Percentiles rank a stretch among this genome's conserved stretches.
Conservation (phyloP, 345 rosid genomes). For the Heritiera littoralis region DNA sequence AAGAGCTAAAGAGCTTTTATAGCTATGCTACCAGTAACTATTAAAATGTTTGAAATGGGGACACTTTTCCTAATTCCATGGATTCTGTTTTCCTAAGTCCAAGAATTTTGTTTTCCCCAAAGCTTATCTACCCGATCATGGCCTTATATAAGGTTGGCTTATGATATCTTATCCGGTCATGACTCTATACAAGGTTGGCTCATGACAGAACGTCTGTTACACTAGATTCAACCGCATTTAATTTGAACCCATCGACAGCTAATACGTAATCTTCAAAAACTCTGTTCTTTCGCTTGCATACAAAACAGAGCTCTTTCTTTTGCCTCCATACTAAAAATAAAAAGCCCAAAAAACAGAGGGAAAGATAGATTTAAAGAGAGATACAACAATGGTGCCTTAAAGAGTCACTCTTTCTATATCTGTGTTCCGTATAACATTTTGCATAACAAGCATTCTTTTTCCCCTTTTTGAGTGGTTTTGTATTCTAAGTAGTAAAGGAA, state of each 20-base stretch:
- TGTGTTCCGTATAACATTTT: not conserved
- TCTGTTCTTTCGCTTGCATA: not conserved
- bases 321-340: not conserved
- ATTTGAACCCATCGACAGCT: slow-evolving; percentile 28
- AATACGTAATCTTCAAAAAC: slow-evolving; percentile 9
- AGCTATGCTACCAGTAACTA: too few relatives aligned
- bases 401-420: slow-evolving; percentile 5
- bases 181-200: too few relatives aligned
- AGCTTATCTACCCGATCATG: too few relatives aligned
- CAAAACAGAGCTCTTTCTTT: slow-evolving; percentile 14
- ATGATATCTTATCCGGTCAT: too few relatives aligned
- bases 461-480: not conserved
- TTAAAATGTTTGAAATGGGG: too few relatives aligned
- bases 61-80: too few relatives aligned
- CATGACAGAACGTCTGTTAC: not conserved
- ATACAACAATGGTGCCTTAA: not conserved
- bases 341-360: not conserved
- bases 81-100: too few relatives aligned
- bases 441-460: not conserved
- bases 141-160: too few relatives aligned
- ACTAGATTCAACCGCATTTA: slow-evolving; percentile 18
- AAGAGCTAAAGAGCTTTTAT: too few relatives aligned
- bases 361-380: not conserved
- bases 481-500: not conserved
- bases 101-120: too few relatives aligned